Percentiles rank a stretch among this genome's conserved stretches.
Conservation (phyloP, 2,329 filamentous ascomycete genomes). For the Neurospora sp. region DNA sequence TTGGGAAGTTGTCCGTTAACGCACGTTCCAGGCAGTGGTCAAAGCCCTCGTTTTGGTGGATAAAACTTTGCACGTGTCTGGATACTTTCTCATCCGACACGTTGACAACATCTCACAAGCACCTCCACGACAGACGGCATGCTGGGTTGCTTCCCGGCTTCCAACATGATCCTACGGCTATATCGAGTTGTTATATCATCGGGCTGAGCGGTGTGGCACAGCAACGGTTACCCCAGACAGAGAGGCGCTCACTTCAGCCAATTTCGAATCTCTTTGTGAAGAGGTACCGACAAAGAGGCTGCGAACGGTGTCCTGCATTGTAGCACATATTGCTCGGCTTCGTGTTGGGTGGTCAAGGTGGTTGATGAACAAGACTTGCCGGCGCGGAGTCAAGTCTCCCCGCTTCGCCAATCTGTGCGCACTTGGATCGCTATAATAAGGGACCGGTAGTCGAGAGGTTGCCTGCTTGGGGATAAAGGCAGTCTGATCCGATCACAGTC, state of each 20-base stretch:
- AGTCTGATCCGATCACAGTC: neutral
- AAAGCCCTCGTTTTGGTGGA: neutral
- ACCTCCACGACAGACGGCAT: neutral
- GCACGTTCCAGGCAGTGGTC: neutral
- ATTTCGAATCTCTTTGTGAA: neutral
- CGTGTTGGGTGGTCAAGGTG: neutral
- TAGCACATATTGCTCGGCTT: neutral
- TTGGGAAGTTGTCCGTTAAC: neutral
- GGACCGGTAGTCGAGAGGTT: neutral
- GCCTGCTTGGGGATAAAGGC: neutral
- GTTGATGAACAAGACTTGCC: neutral
- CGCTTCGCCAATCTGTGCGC: neutral
- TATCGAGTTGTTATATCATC: neutral
- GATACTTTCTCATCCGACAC: neutral
- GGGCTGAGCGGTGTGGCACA: neutral
- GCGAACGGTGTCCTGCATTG: neutral
- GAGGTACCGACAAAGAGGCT: neutral
- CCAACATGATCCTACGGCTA: neutral
- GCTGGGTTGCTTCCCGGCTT: neutral
- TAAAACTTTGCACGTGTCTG: too few species aligned
- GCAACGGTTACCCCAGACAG: neutral
- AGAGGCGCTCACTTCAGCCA: neutral
- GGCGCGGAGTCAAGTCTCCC: neutral
- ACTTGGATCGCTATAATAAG: neutral
- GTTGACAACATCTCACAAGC: neutral